Percentiles rank a stretch among this genome's conserved stretches.
Evolutionary conservation across 1,139 yeast genomes (phyloP).

Genomic region (Geotrichum reessii): DNA sequence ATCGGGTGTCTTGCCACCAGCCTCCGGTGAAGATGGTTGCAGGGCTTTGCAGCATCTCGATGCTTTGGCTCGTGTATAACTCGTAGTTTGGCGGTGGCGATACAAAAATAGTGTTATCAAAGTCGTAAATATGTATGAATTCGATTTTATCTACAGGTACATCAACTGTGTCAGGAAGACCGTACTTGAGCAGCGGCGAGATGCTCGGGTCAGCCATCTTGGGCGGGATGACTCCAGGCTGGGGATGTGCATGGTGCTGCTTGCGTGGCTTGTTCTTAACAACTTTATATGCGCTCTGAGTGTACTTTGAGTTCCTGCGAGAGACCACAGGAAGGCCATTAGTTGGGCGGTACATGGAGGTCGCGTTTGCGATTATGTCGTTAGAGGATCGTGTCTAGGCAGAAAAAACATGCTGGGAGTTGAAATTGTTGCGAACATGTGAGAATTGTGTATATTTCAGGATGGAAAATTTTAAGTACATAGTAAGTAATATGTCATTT

Average conservation of each 20-base stretch:
- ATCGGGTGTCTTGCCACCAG: constrained; percentile 44
- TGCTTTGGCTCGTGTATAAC: constrained; percentile 33
- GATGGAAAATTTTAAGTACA: no score
- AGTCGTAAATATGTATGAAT: constrained; percentile 52
- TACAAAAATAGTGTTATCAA: constrained; percentile 44
- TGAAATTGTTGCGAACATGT: background rate
- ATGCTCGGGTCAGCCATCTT: background rate
- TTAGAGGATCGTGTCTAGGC: background rate
- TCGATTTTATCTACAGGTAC: constrained; percentile 24
- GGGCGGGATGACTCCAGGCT: background rate
- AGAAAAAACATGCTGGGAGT: background rate
- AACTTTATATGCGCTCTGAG: background rate
- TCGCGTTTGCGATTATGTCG: background rate
- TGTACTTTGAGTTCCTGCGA: background rate
- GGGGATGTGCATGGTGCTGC: background rate
- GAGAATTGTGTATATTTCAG: no score
- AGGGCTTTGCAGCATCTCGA: constrained; percentile 30
- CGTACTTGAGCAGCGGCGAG: background rate
- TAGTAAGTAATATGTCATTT: background rate
- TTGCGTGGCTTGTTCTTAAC: background rate
- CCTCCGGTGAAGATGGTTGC: constrained; percentile 38
- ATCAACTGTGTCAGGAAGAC: background rate
- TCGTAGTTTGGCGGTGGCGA: constrained; percentile 43
- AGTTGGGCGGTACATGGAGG: background rate
- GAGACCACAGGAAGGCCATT: background rate